Evolutionary conservation across 1,284 basidiomycete genomes (phyloP), one percentile per base, ranked within the genome.

Genomic region (Apiotrichum veenhuisii): DNA sequence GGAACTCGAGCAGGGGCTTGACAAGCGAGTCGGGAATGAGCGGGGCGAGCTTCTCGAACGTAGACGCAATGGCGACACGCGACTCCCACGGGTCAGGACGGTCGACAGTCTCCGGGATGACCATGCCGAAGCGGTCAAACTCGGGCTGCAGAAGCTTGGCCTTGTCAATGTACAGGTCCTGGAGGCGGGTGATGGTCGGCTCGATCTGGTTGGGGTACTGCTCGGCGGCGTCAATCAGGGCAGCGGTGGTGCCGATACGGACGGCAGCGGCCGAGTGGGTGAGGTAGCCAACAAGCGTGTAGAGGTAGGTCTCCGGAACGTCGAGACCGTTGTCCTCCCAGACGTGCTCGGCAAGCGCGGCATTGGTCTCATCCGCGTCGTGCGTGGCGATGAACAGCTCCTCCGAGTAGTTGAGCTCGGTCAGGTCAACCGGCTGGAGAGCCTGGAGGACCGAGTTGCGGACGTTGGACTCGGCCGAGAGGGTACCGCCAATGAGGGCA

Each of bases 261-360:
- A 95, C 92, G 64, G 93, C 93, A 3, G 81, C 80, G 68, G 88
- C 86, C 0, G 87, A 82, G 68, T 98, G 90, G 30, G 84, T 89
- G 25, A 98, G 81, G 69, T 86, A 89, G 0, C 77, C 73, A 12
- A 91, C 72, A 18, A 98, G 78, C 43, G 82, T 79, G 2, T 74
- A 72, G 1, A 91, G 77, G 74, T 87, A 96, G 4, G 74, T 76
- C 65, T 90, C 88, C 0, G 89, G 85, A 8, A 96, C 85, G 68
- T 98, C 92, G 37, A 98, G 77, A 14, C 90, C 94, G 66, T 98
- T 98, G 68, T 98, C 96, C 57, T 96, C 93, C 95, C 94, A 98
- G 14, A 93, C 75, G 66, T 87, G 85, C 27, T 80, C 79, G 10
- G 94, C 94, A 40, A 98, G 79, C 44, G 87, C 82, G 0, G 87